Conservation (phyloP, 768 basidiomycete genomes). For the Lactifluus volemus region DNA sequence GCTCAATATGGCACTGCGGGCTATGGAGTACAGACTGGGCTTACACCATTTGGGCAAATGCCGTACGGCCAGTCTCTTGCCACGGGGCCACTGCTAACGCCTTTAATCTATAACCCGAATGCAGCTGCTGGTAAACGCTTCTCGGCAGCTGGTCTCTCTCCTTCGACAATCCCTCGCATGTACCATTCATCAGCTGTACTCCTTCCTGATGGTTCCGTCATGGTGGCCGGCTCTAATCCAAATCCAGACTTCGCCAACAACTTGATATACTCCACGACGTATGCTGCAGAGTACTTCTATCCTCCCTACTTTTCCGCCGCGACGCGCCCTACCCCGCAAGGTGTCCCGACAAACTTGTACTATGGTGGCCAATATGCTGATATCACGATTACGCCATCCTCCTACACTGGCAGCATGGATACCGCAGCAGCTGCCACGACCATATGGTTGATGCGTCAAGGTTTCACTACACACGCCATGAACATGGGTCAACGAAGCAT, state of each 20-base stretch:
- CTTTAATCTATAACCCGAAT: slow-evolving; percentile 3
- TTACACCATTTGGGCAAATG: neutral
- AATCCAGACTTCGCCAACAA: neutral
- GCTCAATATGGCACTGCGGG: neutral
- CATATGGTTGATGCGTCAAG: neutral
- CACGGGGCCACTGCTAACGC: neutral
- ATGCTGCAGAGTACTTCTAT: neutral
- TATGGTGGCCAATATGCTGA: neutral
- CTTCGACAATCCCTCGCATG: neutral
- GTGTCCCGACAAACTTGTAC: neutral
- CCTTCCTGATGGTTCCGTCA: slow-evolving; percentile 1
- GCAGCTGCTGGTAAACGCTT: neutral
- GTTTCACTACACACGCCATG: slow-evolving; percentile 5
- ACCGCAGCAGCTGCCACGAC: neutral
- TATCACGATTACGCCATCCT: neutral
- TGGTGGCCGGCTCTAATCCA: slow-evolving; percentile 7
- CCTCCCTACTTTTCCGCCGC: neutral
- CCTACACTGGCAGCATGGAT: neutral
- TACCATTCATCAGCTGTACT: neutral
- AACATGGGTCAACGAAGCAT: slow-evolving; percentile 4
- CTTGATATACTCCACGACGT: neutral
- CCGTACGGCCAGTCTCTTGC: slow-evolving; percentile 2
- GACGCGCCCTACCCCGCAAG: neutral
- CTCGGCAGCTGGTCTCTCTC: neutral
- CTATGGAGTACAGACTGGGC: neutral